Base-by-base conservation (phyloP, 1,284 basidiomycete species). In the Kalmanozyma brasiliensis region DNA sequence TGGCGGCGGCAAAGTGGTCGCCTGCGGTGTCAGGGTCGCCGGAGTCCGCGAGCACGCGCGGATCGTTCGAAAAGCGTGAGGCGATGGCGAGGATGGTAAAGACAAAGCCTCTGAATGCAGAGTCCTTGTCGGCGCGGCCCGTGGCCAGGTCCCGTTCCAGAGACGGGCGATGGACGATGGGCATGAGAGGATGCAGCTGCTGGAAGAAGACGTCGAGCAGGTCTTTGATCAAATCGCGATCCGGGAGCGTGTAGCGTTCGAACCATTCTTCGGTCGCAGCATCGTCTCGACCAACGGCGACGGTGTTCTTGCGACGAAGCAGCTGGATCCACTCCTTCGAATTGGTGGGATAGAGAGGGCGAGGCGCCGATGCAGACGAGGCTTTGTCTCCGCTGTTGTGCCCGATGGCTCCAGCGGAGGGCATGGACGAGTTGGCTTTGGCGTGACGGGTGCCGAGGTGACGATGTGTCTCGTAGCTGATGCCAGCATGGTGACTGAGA, bases 81-180 rank as follows among this genome's bases (percentile, higher is more conserved):
- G 76, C 68, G 38, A 78, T 77, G 23, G 76, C 67, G 16, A 78
- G 65, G 26, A 78, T 53, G 35, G 70, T 75, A 36, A 78, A 78
- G 30, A 78, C 72, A 23, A 78, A 61, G 34, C 76, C 76, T 33
- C 76, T 68, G 30, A 78, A 78, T 9, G 74, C 74, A 7, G 65
- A 66, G 16, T 78, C 76, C 34, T 71, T 64, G 48, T 69, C 64
- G 16, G 73, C 74, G 4, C 76, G 48, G 14, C 71, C 73, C 9
- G 51, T 30, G 13, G 53, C 48, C 16, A 78, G 35, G 45, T 78
- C 76, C 13, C 67, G 49, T 32, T 73, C 63, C 16, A 78, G 26
- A 0, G 72, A 74, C 4, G 65, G 73, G 1, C 71, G 66, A 42
- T 78, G 76, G 16, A 78, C 42, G 43, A 78, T 72, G 38, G 76